Evolutionary conservation across 139 green algal genomes (phyloP).

Genomic region (Chlorella sp.): DNA sequence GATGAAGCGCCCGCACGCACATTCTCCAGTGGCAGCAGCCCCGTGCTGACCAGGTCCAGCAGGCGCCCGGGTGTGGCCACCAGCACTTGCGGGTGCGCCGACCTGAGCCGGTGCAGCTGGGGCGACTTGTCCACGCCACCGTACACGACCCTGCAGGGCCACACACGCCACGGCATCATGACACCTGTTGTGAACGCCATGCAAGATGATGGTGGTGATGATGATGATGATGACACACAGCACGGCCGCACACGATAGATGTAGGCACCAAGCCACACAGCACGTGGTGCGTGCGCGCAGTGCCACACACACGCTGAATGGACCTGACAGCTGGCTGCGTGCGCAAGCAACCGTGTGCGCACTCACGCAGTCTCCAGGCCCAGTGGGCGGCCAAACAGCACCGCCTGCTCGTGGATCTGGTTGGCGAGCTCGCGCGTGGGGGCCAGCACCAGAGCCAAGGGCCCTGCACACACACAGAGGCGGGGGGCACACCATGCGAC

Average conservation of each 20-base stretch:
- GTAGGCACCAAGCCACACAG: no score
- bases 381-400: neutral
- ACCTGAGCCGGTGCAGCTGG: slow-evolving; percentile 29
- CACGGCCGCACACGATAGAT: no score
- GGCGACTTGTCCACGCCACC: neutral
- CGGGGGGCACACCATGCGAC: no score
- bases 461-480: neutral
- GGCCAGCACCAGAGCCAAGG: slow-evolving; percentile 64
- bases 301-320: no score
- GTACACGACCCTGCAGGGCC: slow-evolving; percentile 1
- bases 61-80: slow-evolving; percentile 83
- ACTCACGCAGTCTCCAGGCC: slow-evolving; percentile 37
- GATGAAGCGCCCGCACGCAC: no score
- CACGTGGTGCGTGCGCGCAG: no score
- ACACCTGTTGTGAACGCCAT: no score
- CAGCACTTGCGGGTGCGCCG: slow-evolving; percentile 18
- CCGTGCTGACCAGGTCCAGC: slow-evolving; percentile 57
- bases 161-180: neutral
- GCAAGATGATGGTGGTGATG: no score
- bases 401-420: slow-evolving; percentile 36
- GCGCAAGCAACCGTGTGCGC: no score
- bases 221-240: no score
- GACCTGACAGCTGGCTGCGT: no score
- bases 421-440: slow-evolving; percentile 83
- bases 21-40: neutral